phyloP scores from a whole-genome alignment of 306 rosid genomes.

The Fagus crenata region DNA sequence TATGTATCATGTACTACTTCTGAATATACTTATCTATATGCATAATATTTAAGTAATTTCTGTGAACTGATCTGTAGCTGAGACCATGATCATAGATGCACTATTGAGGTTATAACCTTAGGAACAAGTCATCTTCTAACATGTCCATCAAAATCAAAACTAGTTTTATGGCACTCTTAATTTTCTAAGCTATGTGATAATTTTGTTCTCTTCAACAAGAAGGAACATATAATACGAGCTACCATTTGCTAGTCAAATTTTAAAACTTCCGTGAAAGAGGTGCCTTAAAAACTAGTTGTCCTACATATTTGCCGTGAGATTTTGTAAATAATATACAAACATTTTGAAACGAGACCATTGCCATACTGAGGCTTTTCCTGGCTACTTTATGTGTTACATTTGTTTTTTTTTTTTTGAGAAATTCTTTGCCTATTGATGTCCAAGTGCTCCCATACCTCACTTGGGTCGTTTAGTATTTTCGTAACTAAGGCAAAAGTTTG shows the following conservation, averaged over 20 bases:
- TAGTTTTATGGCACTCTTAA: conserved; percentile 22
- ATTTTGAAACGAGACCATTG: background rate
- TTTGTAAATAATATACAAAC: background rate
- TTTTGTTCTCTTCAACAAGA: conserved; percentile 9
- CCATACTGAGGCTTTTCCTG: background rate
- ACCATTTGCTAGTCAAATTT: conserved; percentile 16
- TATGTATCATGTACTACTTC: conserved; percentile 9
- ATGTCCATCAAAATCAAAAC: conserved; percentile 8
- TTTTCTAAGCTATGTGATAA: conserved; percentile 12
- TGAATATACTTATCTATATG: background rate
- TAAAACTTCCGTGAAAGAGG: conserved; percentile 1
- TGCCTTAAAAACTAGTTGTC: conserved; percentile 15
- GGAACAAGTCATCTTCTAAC: conserved; percentile 5
- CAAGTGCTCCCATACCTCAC: background rate
- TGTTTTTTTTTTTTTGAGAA: background rate
- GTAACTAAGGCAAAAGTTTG: background rate
- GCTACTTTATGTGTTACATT: background rate
- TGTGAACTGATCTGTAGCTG: conserved; percentile 17
- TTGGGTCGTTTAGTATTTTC: background rate
- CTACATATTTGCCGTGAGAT: background rate
- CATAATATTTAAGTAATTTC: conserved; percentile 15
- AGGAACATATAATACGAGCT: conserved; percentile 17
- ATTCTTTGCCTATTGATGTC: background rate
- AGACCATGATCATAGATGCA: conserved; percentile 24
- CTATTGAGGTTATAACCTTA: background rate